Base-by-base conservation (phyloP, 2,329 filamentous ascomycete genomes). In the Trichocomaceae sp. region DNA sequence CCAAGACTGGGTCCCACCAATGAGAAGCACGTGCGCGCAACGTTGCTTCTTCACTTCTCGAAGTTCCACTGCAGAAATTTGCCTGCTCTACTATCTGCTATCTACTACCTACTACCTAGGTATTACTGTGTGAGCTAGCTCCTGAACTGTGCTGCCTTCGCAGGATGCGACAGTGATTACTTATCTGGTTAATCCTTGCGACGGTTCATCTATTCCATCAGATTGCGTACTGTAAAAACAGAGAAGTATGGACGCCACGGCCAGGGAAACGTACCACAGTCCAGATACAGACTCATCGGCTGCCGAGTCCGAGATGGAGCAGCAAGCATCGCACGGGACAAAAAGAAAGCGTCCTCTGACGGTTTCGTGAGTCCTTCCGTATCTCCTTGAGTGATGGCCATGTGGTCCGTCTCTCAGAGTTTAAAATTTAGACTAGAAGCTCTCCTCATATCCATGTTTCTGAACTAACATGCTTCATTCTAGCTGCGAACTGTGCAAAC, bases 401-500 rank as follows among this genome's bases (percentile, higher is more conserved):
- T 5, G 4, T 33, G 29, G 29, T 33, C 29, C 12, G 2, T 12
- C 29, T 9, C 29, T 12, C 12, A 10, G 29, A 5, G 10, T 33
- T 10, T 33, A 2, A 33, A n/a, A n/a, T n/a, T n/a, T n/a, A 13
- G 31, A 15, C 5, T 35, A 42, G 9, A 17, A 29, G 2, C 8
- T 29, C 5, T n/a, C 4, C 39, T 42, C 13, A 20, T 20, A 22
- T 42, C 9, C 17, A 8, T 2, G 39, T 6, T 35, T 47, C 29
- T n/a, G 19, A 9, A 48, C 64, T 69, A 60, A 71, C 60, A 35
- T n/a, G 20, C 47, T 44, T 20, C 55, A n/a, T n/a, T n/a, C n/a
- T n/a, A 75, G 72, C 47, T 75, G 73, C 56, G 73, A 75, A 52
- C 60, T 74, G 29, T 75, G 73, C 58, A 75, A 75, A 58, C 71